Evolutionary conservation across 129 eudicot species (phyloP).

Genomic region (Helianthus annuus): HanXRQr2.0-SUNRISE NC_035448.2:192749321-192749820

Average conservation of each 20-base stretch:
- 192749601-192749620: conserved; percentile 99
- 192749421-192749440: conserved; percentile 98
- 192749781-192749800: too few relatives aligned
- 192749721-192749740: too few relatives aligned
- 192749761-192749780: too few relatives aligned
- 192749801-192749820: too few relatives aligned
- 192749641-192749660: background rate
- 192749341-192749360: too few relatives aligned
- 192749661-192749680: too few relatives aligned
- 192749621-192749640: conserved; percentile 30
- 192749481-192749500: conserved; percentile 28
- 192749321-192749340: too few relatives aligned
- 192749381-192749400: conserved; percentile 99
- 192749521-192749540: conserved; percentile 11
- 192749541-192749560: conserved; percentile 79
- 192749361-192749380: conserved; percentile 67
- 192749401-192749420: conserved; percentile 91
- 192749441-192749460: conserved; percentile 95
- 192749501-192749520: background rate
- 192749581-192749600: conserved; percentile 99
- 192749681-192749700: too few relatives aligned
- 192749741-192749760: too few relatives aligned
- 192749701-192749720: too few relatives aligned
- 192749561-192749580: conserved; percentile 93
- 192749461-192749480: conserved; percentile 97